Conservation (phyloP, 2,329 filamentous ascomycete species). For the Boeremia lycopersici region DNA sequence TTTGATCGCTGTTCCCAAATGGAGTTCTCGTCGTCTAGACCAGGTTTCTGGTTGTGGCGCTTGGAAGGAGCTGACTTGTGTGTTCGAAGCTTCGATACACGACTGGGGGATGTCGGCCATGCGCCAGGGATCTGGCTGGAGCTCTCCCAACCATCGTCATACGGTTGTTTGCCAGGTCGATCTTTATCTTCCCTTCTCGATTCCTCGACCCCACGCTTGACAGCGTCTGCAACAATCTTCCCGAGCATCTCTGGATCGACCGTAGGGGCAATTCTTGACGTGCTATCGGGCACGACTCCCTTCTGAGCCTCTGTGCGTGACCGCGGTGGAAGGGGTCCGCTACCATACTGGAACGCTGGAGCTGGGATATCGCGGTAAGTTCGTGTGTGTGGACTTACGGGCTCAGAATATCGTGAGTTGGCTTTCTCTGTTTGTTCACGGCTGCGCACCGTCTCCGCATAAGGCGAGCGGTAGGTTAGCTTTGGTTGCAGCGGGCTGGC, state of each 20-base stretch:
- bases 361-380: slow-evolving; percentile 10
- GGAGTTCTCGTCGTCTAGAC: too few species aligned
- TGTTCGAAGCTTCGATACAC: not conserved
- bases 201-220: slow-evolving; percentile 30
- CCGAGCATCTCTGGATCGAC: slow-evolving; percentile 27
- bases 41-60: too few species aligned
- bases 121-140: slow-evolving; percentile 29
- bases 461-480: slow-evolving; percentile 19
- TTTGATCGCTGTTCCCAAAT: not conserved
- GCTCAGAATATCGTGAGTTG: slow-evolving; percentile 14
- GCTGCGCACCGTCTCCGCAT: slow-evolving; percentile 13
- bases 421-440: not conserved
- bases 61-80: not conserved
- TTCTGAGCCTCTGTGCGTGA: not conserved
- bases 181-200: slow-evolving; percentile 11
- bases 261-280: not conserved
- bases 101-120: slow-evolving; percentile 30
- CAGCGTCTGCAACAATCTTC: slow-evolving; percentile 24
- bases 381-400: slow-evolving; percentile 17
- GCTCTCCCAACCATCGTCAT: not conserved
- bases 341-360: slow-evolving; percentile 33
- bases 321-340: slow-evolving; percentile 30
- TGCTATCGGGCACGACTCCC: not conserved
- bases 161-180: not conserved
- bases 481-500: slow-evolving; percentile 11